Evolutionary conservation across 306 rosid species (phyloP).

Genomic region (Pyrus communis): DNA sequence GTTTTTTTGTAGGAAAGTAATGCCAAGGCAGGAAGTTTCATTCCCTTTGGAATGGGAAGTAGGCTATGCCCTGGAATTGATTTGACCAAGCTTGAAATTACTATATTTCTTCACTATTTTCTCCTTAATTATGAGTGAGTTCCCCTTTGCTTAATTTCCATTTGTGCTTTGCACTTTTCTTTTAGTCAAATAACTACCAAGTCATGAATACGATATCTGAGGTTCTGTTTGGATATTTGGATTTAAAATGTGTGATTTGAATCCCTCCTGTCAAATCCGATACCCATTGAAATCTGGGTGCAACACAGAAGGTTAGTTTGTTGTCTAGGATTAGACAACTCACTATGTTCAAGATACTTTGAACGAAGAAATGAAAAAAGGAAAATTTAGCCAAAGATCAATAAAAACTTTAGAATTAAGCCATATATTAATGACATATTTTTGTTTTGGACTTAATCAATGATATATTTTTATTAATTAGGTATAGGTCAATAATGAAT

Average conservation of each 20-base stretch:
- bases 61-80: constrained; percentile 44
- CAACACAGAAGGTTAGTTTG: too few relatives aligned
- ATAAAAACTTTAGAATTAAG: too few relatives aligned
- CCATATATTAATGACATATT: too few relatives aligned
- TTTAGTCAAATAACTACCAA: background rate
- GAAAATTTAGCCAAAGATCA: too few relatives aligned
- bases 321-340: too few relatives aligned
- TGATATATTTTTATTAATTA: too few relatives aligned
- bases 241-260: background rate
- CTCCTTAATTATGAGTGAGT: constrained; percentile 45
- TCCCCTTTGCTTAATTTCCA: background rate
- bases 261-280: background rate
- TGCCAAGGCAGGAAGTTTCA: constrained; percentile 23
- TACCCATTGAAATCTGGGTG: too few relatives aligned
- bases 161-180: background rate
- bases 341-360: too few relatives aligned
- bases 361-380: too few relatives aligned
- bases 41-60: constrained; percentile 50
- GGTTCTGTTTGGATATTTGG: background rate
- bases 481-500: too few relatives aligned
- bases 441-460: too few relatives aligned
- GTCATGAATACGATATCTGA: background rate
- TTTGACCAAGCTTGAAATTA: constrained; percentile 38
- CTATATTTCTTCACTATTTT: constrained; percentile 41
- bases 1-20: constrained; percentile 17